Percentiles rank a stretch among this genome's conserved stretches.
Conservation (phyloP, 1,284 basidiomycete genomes). For the Inonotus obliquus region DNA sequence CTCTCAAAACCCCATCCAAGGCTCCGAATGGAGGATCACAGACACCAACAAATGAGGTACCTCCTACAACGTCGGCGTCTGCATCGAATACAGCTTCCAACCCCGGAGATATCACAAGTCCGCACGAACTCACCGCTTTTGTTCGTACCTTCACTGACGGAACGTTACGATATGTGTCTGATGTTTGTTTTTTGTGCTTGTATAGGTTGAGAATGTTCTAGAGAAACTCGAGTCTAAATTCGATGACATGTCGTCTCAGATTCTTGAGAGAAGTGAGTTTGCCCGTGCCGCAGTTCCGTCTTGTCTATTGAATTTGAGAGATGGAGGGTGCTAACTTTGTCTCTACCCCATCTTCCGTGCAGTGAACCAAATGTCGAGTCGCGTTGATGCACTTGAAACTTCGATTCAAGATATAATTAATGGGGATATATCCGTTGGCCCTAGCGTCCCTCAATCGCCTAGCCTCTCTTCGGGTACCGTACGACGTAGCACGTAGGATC, state of each 20-base stretch:
- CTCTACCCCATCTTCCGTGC: slow-evolving; percentile 13
- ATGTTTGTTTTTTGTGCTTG: background rate
- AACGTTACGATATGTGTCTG: background rate
- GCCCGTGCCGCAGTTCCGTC: background rate
- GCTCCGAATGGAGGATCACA: background rate
- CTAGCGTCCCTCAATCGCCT: slow-evolving; percentile 48
- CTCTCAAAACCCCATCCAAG: slow-evolving; percentile 18
- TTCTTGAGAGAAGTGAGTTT: slow-evolving; percentile 71
- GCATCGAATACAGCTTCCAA: slow-evolving; percentile 25
- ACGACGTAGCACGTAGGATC: slow-evolving; percentile 11
- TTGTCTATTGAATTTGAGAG: background rate
- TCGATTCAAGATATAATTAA: slow-evolving; percentile 83
- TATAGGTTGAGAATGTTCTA: slow-evolving; percentile 70
- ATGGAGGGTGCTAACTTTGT: background rate
- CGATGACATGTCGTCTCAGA: slow-evolving; percentile 79
- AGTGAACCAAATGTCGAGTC: slow-evolving; percentile 82
- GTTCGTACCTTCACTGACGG: slow-evolving; percentile 38
- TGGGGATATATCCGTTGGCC: slow-evolving; percentile 40
- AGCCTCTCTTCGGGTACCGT: slow-evolving; percentile 29
- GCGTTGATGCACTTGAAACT: slow-evolving; percentile 77
- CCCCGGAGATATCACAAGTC: slow-evolving; percentile 66
- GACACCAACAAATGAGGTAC: slow-evolving; percentile 9
- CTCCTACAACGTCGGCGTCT: background rate
- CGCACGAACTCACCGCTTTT: slow-evolving; percentile 79
- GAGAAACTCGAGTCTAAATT: slow-evolving; percentile 77